Evolutionary conservation across 2,329 filamentous ascomycete genomes (phyloP), one percentile per base, ranked within the genome.

Genomic region (Colletotrichum sp.): DNA sequence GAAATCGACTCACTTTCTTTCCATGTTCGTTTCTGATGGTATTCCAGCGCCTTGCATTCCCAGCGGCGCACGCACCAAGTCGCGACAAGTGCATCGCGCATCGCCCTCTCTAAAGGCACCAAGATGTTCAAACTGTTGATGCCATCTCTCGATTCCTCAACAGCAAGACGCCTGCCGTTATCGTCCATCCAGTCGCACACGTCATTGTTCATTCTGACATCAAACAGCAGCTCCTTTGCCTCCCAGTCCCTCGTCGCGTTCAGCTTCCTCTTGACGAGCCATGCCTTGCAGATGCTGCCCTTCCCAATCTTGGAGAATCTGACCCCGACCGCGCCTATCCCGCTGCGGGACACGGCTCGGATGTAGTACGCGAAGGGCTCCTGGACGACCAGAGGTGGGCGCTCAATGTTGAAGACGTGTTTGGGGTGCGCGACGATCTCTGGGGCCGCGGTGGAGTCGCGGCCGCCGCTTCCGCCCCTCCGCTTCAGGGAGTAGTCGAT

Each of bases 51-150:
- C 36, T 82, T 48, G n/a, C 81, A 80, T 63, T 79, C 80, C 84
- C 84, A 85, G 28, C 83, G 68, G 63, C 82, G 80, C 63, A 83
- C 61, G 66, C 84, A 79, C 84, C 84, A 85, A 10, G 83, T 81
- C 5, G 80, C 78, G 10, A 83, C 83, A 24, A 85, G 80, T 6
- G 82, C 83, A 67, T 85, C 84, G 5, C 83, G 78, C 73, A 77
- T 66, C 10, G 77, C 77, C 7, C 69, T 69, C 21, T 76, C 76
- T 80, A 85, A 80, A 77, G 82, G 79, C 14, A 79, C 80, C 6
- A 80, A 80, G 13, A 85, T 76, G 8, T 83, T 79, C 38, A 85
- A 70, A 18, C 81, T 81, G 77, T 81, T 79, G 21, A 79, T 77
- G 24, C 77, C 78, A 52, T 80, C 73, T 24, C 79, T 78, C 16